A percentile compares a stretch with the other conserved stretches of the same genome.
phyloP scores from a whole-genome alignment of 2,329 filamentous ascomycete species.

The Keithomyces neogunnii region DNA sequence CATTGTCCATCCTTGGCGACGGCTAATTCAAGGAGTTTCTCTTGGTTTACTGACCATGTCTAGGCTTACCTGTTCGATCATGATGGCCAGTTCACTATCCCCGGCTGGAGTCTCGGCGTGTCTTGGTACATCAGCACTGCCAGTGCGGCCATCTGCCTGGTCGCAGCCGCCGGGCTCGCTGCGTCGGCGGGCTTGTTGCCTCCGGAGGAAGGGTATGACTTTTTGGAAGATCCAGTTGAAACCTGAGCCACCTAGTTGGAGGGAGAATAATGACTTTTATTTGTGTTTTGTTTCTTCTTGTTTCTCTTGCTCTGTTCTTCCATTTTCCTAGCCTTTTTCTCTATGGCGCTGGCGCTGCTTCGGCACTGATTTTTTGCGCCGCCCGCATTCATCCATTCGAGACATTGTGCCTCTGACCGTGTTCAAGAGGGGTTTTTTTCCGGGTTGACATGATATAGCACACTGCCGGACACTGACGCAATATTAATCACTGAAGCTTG shows the following conservation, averaged over 20 bases:
- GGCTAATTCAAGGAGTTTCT: neutral
- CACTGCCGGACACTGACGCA: too few relatives aligned
- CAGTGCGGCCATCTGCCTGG: slow-evolving; percentile 43
- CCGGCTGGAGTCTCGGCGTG: slow-evolving; percentile 71
- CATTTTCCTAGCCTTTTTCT: neutral
- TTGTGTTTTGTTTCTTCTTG: too few relatives aligned
- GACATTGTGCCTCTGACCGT: too few relatives aligned
- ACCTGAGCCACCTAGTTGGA: slow-evolving; percentile 23
- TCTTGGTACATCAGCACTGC: slow-evolving; percentile 65
- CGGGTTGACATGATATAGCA: too few relatives aligned
- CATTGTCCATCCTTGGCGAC: neutral
- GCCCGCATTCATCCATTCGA: neutral
- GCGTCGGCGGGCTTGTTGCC: slow-evolving; percentile 63
- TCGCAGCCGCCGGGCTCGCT: slow-evolving; percentile 50
- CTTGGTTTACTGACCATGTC: neutral
- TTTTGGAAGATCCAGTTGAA: slow-evolving; percentile 47
- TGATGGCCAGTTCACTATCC: slow-evolving; percentile 71
- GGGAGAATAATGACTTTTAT: neutral
- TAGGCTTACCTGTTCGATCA: slow-evolving; percentile 79
- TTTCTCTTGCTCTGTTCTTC: too few relatives aligned
- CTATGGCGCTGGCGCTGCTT: neutral
- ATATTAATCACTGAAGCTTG: too few relatives aligned
- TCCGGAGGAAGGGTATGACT: slow-evolving; percentile 79
- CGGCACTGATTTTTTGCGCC: neutral
- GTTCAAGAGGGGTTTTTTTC: too few relatives aligned